Evolutionary conservation across 176 grass and related monocot genomes (phyloP).

Genomic region (Hordeum marinum): DNA sequence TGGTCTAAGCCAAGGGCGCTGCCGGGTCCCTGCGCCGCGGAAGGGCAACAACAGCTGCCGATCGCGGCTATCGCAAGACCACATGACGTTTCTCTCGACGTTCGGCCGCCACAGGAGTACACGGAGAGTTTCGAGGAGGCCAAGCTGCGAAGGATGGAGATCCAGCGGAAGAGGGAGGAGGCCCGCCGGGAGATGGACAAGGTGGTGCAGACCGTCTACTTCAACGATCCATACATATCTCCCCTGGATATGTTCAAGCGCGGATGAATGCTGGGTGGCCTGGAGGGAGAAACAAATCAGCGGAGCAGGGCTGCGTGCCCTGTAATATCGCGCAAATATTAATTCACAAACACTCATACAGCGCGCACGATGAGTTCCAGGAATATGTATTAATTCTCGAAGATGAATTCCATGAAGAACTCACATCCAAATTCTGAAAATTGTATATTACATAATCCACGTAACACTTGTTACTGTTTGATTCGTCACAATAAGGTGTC

Average conservation of each 20-base stretch:
- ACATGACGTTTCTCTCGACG: not conserved
- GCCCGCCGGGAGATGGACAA: constrained; percentile 6
- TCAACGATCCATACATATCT: constrained; percentile 18
- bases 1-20: not conserved
- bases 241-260: not conserved
- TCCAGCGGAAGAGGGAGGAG: not conserved
- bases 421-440: no score
- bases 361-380: no score
- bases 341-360: no score
- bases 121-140: not conserved
- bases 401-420: no score
- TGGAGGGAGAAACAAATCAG: not conserved
- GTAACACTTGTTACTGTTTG: no score
- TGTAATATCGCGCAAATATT: no score
- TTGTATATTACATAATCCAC: no score
- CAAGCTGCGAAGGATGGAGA: not conserved
- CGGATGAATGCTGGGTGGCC: not conserved
- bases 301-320: no score
- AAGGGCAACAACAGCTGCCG: not conserved
- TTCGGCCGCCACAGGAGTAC: not conserved
- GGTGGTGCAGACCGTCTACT: constrained; percentile 7
- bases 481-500: no score
- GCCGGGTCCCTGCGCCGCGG: not conserved
- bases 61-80: not conserved
- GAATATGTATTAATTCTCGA: no score